A percentile compares a stretch with the other conserved stretches of the same genome.
These are phyloP conservation scores for Cinnamomum micranthum DNA, from an alignment of 164 flowering plant genomes.

Conservation along the genomic window DNA sequence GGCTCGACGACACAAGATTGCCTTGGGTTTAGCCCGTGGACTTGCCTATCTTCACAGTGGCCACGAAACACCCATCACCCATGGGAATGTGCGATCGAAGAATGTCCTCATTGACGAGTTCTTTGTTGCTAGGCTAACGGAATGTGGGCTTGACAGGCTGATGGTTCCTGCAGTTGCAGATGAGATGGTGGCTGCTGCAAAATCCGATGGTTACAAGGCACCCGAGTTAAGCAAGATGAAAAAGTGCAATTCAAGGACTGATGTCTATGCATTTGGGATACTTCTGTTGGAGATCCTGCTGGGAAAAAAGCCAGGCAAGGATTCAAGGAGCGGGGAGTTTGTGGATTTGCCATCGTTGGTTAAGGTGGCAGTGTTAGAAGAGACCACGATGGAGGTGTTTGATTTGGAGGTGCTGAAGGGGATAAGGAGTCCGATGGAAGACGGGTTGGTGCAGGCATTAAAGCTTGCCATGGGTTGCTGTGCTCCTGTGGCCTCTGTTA, in stretches of 20 bases:
- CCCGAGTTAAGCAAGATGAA: constrained; percentile 96
- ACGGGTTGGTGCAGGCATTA: constrained; percentile 90
- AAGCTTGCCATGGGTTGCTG: constrained; percentile 99
- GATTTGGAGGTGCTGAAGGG: constrained; percentile 85
- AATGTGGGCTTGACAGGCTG: constrained; percentile 84
- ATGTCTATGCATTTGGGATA: constrained; percentile 92
- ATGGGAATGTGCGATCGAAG: constrained; percentile 83
- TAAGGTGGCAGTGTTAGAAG: constrained; percentile 92
- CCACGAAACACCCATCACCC: constrained; percentile 76
- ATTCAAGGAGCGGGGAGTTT: constrained; percentile 47
- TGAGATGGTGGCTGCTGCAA: constrained; percentile 75
- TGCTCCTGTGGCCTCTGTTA: constrained; percentile 86
- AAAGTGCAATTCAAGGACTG: constrained; percentile 85
- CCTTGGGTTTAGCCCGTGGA: constrained; percentile 77
- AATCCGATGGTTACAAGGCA: constrained; percentile 88
- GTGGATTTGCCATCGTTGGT: constrained; percentile 86
- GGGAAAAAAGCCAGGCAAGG: constrained; percentile 86
- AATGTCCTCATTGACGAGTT: constrained; percentile 87
- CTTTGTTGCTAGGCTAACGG: constrained; percentile 75
- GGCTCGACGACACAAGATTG: constrained; percentile 94
- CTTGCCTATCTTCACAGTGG: constrained; percentile 81
- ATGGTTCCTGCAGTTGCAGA: constrained; percentile 83
- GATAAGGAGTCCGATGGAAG: constrained; percentile 93
- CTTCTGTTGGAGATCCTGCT: constrained; percentile 75
- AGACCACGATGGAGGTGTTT: constrained; percentile 92